These are phyloP conservation scores for Saccharum officinarum DNA, from an alignment of 176 grass and related monocot species.

Conservation along the genomic window DNA sequence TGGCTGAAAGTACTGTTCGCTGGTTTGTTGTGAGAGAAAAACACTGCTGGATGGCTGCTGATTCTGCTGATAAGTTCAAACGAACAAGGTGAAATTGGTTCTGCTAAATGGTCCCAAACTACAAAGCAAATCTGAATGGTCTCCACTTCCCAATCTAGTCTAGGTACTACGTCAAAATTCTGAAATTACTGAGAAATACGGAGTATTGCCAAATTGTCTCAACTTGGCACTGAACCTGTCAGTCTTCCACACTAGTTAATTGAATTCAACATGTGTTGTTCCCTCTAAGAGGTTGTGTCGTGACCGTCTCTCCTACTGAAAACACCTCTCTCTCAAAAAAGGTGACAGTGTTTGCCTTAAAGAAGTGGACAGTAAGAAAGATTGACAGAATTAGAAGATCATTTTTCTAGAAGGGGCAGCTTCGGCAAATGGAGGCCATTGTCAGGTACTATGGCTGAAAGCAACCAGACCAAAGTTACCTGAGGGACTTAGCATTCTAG, in stretches of 20 bases:
- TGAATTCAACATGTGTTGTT: not conserved
- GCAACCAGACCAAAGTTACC: not conserved
- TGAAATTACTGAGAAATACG: not conserved
- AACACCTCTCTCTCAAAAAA: not conserved
- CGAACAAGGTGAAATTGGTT: too few relatives aligned
- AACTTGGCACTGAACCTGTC: not conserved
- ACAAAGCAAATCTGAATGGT: constrained; percentile 19
- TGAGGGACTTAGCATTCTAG: not conserved
- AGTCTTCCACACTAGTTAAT: not conserved
- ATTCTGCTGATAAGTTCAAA: too few relatives aligned
- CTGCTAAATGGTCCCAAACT: not conserved
- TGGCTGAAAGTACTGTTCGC: too few relatives aligned
- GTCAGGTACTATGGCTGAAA: not conserved
- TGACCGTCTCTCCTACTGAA: not conserved
- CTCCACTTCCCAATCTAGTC: not conserved
- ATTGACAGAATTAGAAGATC: not conserved
- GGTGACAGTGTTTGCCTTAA: not conserved
- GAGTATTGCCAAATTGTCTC: not conserved
- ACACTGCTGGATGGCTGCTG: too few relatives aligned
- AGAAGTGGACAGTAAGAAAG: not conserved
- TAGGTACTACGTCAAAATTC: not conserved
- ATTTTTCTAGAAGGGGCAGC: not conserved
- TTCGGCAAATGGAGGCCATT: not conserved
- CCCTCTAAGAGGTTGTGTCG: not conserved
- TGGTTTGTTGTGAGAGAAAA: too few relatives aligned